Base-by-base conservation (phyloP, 495 filamentous ascomycete species). In the Hypoxylon crocopeplum region DNA sequence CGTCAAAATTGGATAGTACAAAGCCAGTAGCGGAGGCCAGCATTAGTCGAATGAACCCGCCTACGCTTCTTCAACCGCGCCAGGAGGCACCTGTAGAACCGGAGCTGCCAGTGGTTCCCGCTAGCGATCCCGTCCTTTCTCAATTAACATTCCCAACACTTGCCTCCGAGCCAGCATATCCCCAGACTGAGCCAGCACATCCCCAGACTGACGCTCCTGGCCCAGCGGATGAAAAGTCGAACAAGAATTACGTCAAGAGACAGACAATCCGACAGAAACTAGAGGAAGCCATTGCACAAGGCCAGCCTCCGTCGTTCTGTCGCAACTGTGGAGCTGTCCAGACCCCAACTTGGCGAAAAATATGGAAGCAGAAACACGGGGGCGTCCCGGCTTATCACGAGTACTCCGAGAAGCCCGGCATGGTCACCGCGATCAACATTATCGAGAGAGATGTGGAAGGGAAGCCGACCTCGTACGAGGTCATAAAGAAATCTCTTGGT, bases 281-380 rank as follows among this genome's bases (percentile, higher is more conserved):
- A 7, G 85, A 91, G 39, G 76, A 74, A 33, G 84, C 88, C 0
- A 82, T 97, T 25, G 75, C 79, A 16, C 78, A 80, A 45, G 93
- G 93, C 1, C 78, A 90, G 54, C 83, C 89, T 71, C 94, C 94
- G 0, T 86, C 86, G 3, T 97, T 85, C 63, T 98, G 94, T 69
- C 83, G 84, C 48, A 94, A 98, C 67, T 98, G 94, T 64, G 94
- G 94, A 5, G 88, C 90, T 12, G 94, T 98, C 53, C 89, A 96
- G 66, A 98, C 94, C 0, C 89, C 93, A 0, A 96, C 92, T 0
- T 98, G 94, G 94, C 83, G 94, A 27, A 94, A 93, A 56, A 89
- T 92, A 1, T 96, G 87, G 82, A 82, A 83, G 7, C 90, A 89
- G 65, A 79, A 87, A 5, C 75, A 85, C 17, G 66, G 74, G 12